These are phyloP conservation scores for Astrocystis sublimbata DNA, from an alignment of 495 filamentous ascomycete species.

Conservation along the genomic window DNA sequence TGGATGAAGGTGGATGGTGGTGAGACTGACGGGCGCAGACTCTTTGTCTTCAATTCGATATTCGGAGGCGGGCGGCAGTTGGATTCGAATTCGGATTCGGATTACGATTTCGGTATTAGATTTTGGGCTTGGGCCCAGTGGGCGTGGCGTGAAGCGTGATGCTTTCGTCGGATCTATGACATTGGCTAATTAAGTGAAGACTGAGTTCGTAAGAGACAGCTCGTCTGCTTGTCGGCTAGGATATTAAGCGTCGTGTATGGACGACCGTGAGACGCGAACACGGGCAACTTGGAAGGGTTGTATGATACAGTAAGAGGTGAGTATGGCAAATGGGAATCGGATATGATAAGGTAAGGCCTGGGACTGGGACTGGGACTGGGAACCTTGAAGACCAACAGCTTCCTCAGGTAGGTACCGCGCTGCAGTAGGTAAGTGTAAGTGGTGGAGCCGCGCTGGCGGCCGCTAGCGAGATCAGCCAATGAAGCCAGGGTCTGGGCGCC, in stretches of 20 bases:
- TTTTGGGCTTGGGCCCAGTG: background rate
- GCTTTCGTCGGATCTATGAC: background rate
- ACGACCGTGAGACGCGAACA: background rate
- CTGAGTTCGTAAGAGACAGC: background rate
- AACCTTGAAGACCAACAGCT: background rate
- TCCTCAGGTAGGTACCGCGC: background rate
- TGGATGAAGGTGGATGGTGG: background rate
- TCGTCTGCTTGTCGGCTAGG: background rate
- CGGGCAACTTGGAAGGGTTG: background rate
- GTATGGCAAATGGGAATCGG: background rate
- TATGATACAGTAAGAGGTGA: background rate
- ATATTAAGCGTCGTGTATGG: background rate
- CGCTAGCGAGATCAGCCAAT: conserved; percentile 9
- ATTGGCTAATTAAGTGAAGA: background rate
- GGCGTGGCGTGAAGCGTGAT: conserved; percentile 8
- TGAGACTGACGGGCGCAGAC: conserved; percentile 1
- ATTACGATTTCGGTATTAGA: background rate
- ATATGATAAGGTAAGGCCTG: background rate
- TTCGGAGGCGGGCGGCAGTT: too few relatives aligned
- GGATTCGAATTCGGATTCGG: too few relatives aligned
- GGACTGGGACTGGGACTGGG: too few relatives aligned
- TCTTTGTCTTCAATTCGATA: conserved; percentile 5
- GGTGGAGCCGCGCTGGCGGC: conserved; percentile 5
- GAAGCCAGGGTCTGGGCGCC: conserved; percentile 2
- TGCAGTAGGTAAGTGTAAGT: too few relatives aligned